A percentile compares a stretch with the other conserved stretches of the same genome.
Evolutionary conservation across 768 basidiomycete genomes (phyloP).

Genomic region (Amyloporia xantha): DNA sequence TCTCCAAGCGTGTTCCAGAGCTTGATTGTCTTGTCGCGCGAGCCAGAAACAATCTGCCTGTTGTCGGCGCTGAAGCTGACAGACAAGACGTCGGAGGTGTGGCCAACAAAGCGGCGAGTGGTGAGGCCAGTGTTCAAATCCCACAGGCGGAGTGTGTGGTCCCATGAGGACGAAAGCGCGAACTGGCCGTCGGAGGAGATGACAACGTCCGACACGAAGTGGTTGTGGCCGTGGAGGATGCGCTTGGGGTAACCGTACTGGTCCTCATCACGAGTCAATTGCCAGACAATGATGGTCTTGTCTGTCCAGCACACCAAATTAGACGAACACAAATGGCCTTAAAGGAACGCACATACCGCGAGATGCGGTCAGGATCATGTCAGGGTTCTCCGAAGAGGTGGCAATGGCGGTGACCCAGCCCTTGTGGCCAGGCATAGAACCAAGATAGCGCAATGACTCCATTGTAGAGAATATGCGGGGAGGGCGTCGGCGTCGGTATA

Average conservation of each 20-base stretch:
- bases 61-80: slow-evolving; percentile 99
- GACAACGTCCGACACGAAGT: slow-evolving; percentile 98
- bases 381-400: slow-evolving; percentile 96
- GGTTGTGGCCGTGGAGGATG: slow-evolving; percentile 97
- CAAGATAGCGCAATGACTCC: slow-evolving; percentile 86
- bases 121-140: slow-evolving; percentile 97
- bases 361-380: slow-evolving; percentile 98
- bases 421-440: slow-evolving; percentile 87
- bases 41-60: slow-evolving; percentile 98
- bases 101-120: slow-evolving; percentile 96
- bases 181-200: slow-evolving; percentile 99
- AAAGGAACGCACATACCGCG: slow-evolving; percentile 58
- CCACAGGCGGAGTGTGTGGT: slow-evolving; percentile 99
- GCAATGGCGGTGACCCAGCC: slow-evolving; percentile 99
- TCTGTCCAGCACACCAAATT: slow-evolving; percentile 44
- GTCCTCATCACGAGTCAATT: slow-evolving; percentile 88
- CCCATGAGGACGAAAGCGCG: slow-evolving; percentile 98
- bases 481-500: slow-evolving; percentile 26
- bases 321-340: not conserved
- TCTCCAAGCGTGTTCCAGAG: slow-evolving; percentile 99
- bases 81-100: slow-evolving; percentile 95
- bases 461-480: slow-evolving; percentile 16
- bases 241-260: slow-evolving; percentile 95
- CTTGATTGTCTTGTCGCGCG: slow-evolving; percentile 95
- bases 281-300: slow-evolving; percentile 99